Evolutionary conservation across 73 alveolate genomes (phyloP).

Genomic region (Stentor roeselii): DNA sequence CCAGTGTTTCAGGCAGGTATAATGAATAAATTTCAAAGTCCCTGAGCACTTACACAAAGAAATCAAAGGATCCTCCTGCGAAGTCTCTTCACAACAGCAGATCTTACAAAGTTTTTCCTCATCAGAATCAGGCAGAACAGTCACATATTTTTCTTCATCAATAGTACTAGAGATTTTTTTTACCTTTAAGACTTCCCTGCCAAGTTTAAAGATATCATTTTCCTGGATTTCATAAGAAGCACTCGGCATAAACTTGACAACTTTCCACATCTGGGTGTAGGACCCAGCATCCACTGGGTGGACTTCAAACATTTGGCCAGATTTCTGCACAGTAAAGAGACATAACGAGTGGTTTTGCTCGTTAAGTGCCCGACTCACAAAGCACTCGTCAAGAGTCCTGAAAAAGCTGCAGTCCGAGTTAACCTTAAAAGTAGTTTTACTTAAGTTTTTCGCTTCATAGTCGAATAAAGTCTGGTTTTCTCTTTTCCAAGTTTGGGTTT

Average conservation of each 20-base stretch:
- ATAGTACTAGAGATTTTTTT: not conserved
- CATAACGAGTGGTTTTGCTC: not conserved
- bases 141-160: not conserved
- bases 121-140: not conserved
- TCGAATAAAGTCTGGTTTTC: constrained; percentile 86
- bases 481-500: constrained; percentile 73
- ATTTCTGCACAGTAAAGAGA: not conserved
- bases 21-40: constrained; percentile 45
- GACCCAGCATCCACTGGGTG: not conserved
- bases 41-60: constrained; percentile 57
- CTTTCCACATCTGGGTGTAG: not conserved
- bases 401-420: constrained; percentile 37
- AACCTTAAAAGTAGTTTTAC: constrained; percentile 35
- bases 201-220: not conserved
- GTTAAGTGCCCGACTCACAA: too few species aligned
- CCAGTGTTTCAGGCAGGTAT: constrained; percentile 47
- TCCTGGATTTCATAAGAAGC: not conserved
- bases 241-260: not conserved
- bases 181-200: not conserved
- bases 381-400: constrained; percentile 25
- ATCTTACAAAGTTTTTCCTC: not conserved
- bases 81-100: constrained; percentile 30
- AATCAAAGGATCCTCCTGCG: constrained; percentile 45
- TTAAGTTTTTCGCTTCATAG: constrained; percentile 71
- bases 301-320: not conserved